Percentiles rank a stretch among this genome's conserved stretches.
phyloP scores from a whole-genome alignment of 106 monocot species.

The Apostasia shenzhenica region DNA sequence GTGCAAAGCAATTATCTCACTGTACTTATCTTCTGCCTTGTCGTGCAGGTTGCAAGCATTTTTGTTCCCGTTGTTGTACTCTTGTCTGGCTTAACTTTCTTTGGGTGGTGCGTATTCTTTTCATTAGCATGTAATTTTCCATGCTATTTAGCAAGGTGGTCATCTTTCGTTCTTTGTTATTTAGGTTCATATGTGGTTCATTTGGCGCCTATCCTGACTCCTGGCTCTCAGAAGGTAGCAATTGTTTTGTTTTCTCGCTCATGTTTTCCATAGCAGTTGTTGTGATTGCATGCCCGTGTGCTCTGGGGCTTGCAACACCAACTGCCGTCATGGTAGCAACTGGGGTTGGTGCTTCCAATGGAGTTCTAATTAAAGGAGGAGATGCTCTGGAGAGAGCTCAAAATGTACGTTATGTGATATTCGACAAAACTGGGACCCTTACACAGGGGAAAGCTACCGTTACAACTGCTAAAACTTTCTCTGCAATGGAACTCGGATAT shows the following conservation, averaged over 20 bases:
- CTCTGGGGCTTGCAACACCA: constrained; percentile 94
- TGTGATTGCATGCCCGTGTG: constrained; percentile 97
- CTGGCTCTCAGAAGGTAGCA: constrained; percentile 69
- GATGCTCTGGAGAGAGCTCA: constrained; percentile 96
- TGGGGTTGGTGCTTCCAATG: constrained; percentile 84
- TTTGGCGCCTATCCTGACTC: constrained; percentile 74
- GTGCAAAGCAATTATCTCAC: too few species aligned
- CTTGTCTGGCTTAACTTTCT: constrained; percentile 71
- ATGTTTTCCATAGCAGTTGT: constrained; percentile 98
- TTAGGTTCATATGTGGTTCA: constrained; percentile 81
- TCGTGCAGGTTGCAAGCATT: constrained; percentile 77
- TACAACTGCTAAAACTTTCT: constrained; percentile 51
- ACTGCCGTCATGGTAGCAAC: constrained; percentile 99
- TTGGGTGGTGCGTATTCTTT: constrained; percentile 59
- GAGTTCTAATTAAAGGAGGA: constrained; percentile 92
- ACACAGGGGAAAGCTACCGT: constrained; percentile 88
- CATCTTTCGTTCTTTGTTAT: constrained; percentile 11
- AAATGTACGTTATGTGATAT: constrained; percentile 60
- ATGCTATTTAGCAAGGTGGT: background rate
- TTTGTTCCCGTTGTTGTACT: constrained; percentile 80
- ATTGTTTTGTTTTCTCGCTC: constrained; percentile 89
- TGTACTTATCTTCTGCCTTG: too few species aligned
- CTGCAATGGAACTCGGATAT: constrained; percentile 62
- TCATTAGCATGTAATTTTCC: background rate
- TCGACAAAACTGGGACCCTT: constrained; percentile 96